Conservation (phyloP, 768 basidiomycete species). For the Goffeauzyma gilvescens region DNA sequence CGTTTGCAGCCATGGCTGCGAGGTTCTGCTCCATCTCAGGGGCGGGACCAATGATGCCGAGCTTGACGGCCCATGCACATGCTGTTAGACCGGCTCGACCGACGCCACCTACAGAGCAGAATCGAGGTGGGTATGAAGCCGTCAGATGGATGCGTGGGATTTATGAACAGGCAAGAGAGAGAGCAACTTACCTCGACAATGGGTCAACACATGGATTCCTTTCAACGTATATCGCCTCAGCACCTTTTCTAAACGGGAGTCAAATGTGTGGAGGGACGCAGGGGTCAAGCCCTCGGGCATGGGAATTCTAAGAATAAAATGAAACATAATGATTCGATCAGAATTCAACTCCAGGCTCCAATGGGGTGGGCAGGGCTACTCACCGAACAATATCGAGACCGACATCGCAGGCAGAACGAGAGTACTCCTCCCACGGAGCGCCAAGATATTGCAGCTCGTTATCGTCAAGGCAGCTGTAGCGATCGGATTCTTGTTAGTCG, state of each 20-base stretch:
- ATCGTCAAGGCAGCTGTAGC: slow-evolving; percentile 69
- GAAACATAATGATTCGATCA: slow-evolving; percentile 2
- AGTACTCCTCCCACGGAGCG: slow-evolving; percentile 66
- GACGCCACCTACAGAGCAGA: slow-evolving; percentile 40
- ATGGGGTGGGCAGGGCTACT: slow-evolving; percentile 10
- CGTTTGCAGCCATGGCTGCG: slow-evolving; percentile 22
- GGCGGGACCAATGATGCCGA: slow-evolving; percentile 68
- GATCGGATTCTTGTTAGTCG: background rate
- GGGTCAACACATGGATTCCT: slow-evolving; percentile 56
- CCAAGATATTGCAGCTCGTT: slow-evolving; percentile 67
- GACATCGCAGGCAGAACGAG: slow-evolving; percentile 40
- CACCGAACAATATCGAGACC: slow-evolving; percentile 68
- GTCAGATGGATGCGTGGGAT: background rate
- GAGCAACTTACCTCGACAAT: slow-evolving; percentile 51
- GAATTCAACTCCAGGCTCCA: background rate
- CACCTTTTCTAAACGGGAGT: slow-evolving; percentile 46
- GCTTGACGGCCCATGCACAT: slow-evolving; percentile 76
- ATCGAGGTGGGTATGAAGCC: background rate
- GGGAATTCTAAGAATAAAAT: slow-evolving; percentile 43
- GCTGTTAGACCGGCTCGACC: slow-evolving; percentile 83
- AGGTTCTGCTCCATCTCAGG: slow-evolving; percentile 2
- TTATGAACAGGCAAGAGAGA: background rate
- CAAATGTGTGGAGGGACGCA: slow-evolving; percentile 40
- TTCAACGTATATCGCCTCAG: slow-evolving; percentile 53
- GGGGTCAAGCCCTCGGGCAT: slow-evolving; percentile 81